phyloP scores from a whole-genome alignment of 2,329 filamentous ascomycete genomes.

The Trichoderma sp. region DNA sequence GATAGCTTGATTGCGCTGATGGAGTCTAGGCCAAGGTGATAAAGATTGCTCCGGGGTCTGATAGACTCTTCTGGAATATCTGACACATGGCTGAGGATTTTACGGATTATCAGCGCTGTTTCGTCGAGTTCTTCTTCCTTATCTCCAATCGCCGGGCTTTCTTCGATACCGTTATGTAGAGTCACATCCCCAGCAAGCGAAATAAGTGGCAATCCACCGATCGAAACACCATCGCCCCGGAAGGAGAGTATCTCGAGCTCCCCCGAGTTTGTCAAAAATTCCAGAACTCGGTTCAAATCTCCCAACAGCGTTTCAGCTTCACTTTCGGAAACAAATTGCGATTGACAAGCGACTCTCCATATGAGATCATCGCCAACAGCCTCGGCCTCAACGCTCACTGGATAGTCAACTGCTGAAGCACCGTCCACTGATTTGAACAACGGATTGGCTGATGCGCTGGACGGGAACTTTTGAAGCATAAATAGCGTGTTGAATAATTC shows the following conservation, averaged over 20 bases:
- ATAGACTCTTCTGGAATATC: constrained; percentile 58
- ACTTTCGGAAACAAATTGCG: constrained; percentile 45
- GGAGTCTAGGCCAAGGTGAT: constrained; percentile 84
- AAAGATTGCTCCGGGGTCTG: constrained; percentile 61
- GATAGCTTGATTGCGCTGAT: constrained; percentile 86
- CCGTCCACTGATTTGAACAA: constrained; percentile 64
- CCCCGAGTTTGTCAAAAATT: constrained; percentile 49
- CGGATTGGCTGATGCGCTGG: not conserved
- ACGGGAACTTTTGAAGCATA: constrained; percentile 46
- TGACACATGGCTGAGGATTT: constrained; percentile 56
- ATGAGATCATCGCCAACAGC: constrained; percentile 50
- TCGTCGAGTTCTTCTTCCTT: constrained; percentile 33
- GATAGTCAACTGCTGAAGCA: constrained; percentile 71
- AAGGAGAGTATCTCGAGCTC: constrained; percentile 54
- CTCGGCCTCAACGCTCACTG: constrained; percentile 79
- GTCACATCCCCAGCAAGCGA: not conserved
- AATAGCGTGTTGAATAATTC: constrained; percentile 56
- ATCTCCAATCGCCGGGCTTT: not conserved
- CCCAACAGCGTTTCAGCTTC: constrained; percentile 52
- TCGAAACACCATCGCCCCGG: constrained; percentile 48
- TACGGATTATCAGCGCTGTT: constrained; percentile 40
- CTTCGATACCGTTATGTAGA: not conserved
- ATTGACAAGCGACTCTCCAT: constrained; percentile 72
- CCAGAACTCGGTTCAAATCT: constrained; percentile 58
- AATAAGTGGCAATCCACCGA: constrained; percentile 58